Evolutionary conservation across 805 yeast species (phyloP).

Genomic region (Nakazawaea populi): DNA sequence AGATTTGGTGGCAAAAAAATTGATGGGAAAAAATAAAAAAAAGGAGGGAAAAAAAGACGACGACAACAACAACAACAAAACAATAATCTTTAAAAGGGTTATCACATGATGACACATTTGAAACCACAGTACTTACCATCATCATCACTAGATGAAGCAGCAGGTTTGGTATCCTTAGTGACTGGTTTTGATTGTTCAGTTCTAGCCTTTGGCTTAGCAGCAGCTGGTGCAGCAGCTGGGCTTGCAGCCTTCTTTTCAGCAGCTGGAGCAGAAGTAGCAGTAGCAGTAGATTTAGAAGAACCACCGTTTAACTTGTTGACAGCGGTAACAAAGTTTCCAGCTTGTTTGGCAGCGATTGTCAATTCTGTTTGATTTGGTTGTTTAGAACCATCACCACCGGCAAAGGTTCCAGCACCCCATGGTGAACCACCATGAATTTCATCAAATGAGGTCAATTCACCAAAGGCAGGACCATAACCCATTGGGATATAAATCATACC

Average conservation of each 20-base stretch:
- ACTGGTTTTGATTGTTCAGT: slow-evolving; percentile 2
- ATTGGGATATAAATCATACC: slow-evolving; percentile 75
- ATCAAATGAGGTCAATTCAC: slow-evolving; percentile 46
- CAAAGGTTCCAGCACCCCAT: slow-evolving; percentile 83
- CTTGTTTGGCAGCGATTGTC: slow-evolving; percentile 62
- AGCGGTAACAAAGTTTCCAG: slow-evolving; percentile 50
- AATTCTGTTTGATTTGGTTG: slow-evolving; percentile 58
- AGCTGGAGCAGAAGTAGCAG: background rate
- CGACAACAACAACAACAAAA: background rate
- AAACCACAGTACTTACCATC: slow-evolving; percentile 1
- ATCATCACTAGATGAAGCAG: background rate
- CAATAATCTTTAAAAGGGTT: background rate
- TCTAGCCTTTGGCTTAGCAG: slow-evolving; percentile 1
- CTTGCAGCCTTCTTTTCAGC: background rate
- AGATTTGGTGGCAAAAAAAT: too few species aligned
- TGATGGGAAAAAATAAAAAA: background rate
- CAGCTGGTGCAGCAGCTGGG: slow-evolving; percentile 1
- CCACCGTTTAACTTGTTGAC: slow-evolving; percentile 24
- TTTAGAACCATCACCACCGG: slow-evolving; percentile 75
- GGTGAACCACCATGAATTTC: slow-evolving; percentile 81
- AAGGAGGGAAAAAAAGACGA: background rate
- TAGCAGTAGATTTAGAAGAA: background rate
- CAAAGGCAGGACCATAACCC: slow-evolving; percentile 59
- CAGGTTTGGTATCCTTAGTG: background rate
- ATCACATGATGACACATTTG: slow-evolving; percentile 5